Evolutionary conservation across 805 yeast species (phyloP).

Genomic region (Pichia heedii): DNA sequence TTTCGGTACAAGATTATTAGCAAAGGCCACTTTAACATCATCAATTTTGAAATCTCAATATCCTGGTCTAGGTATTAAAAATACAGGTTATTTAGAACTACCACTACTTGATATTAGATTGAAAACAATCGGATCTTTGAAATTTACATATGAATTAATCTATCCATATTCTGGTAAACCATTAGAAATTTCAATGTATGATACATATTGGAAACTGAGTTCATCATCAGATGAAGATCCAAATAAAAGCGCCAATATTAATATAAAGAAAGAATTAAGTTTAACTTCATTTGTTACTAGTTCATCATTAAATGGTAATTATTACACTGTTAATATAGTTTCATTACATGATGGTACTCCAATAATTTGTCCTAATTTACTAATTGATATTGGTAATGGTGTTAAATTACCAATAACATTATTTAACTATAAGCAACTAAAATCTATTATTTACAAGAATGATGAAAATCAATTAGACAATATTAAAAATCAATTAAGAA

Average conservation of each 20-base stretch:
- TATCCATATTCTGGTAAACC: conserved; percentile 83
- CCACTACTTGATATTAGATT: conserved; percentile 80
- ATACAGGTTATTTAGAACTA: conserved; percentile 35
- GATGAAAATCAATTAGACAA: conserved; percentile 9
- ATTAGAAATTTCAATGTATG: conserved; percentile 83
- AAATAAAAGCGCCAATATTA: not conserved
- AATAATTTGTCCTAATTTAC: conserved; percentile 64
- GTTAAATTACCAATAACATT: conserved; percentile 55
- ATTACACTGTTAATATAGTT: conserved; percentile 60
- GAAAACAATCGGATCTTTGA: conserved; percentile 72
- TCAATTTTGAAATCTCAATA: conserved; percentile 33
- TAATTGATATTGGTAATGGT: conserved; percentile 34
- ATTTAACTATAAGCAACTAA: conserved; percentile 39
- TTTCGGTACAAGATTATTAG: conserved; percentile 86
- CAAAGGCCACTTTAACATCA: conserved; percentile 76
- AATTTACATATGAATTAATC: conserved; percentile 71
- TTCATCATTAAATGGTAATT: conserved; percentile 79
- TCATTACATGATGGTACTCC: conserved; percentile 79
- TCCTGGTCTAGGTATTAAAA: conserved; percentile 32
- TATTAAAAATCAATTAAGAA: conserved; percentile 13
- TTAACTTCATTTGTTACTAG: conserved; percentile 76
- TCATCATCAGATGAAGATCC: conserved; percentile 28
- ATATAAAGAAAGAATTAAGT: conserved; percentile 14
- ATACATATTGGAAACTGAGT: conserved; percentile 95
- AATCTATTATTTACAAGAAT: conserved; percentile 18